These are phyloP conservation scores for Dryadomyces sulphureus DNA, from an alignment of 2,329 filamentous ascomycete species.

Conservation along the genomic window DNA sequence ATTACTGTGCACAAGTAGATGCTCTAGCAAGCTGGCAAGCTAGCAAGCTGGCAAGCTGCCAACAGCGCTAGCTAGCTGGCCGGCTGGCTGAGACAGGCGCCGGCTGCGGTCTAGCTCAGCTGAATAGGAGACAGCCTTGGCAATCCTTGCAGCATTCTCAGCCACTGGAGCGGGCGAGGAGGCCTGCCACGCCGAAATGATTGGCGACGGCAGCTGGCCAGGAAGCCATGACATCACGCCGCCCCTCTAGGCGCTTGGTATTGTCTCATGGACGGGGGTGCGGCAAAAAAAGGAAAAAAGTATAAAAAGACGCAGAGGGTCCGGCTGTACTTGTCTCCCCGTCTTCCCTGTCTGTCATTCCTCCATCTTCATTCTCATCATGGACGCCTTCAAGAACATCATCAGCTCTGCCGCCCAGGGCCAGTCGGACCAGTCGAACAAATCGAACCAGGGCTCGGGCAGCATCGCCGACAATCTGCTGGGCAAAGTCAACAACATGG, in stretches of 20 bases:
- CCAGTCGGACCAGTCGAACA: conserved; percentile 10
- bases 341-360: background rate
- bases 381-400: conserved; percentile 42
- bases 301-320: too few relatives aligned
- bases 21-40: too few relatives aligned
- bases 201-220: too few relatives aligned
- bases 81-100: too few relatives aligned
- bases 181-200: background rate
- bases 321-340: too few relatives aligned
- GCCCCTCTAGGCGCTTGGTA: background rate
- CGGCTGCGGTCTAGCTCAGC: background rate
- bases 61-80: too few relatives aligned
- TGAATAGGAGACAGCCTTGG: conserved; percentile 2
- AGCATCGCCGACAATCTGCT: conserved; percentile 39
- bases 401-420: conserved; percentile 18
- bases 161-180: too few relatives aligned
- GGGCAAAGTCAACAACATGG: conserved; percentile 56
- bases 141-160: background rate
- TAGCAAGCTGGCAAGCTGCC: too few relatives aligned
- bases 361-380: conserved; percentile 15
- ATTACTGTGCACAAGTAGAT: background rate
- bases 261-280: background rate
- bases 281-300: background rate
- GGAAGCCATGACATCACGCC: background rate
- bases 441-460: too few relatives aligned